Base-by-base conservation (phyloP, 2,329 filamentous ascomycete species). In the Botrytis tulipae region DNA sequence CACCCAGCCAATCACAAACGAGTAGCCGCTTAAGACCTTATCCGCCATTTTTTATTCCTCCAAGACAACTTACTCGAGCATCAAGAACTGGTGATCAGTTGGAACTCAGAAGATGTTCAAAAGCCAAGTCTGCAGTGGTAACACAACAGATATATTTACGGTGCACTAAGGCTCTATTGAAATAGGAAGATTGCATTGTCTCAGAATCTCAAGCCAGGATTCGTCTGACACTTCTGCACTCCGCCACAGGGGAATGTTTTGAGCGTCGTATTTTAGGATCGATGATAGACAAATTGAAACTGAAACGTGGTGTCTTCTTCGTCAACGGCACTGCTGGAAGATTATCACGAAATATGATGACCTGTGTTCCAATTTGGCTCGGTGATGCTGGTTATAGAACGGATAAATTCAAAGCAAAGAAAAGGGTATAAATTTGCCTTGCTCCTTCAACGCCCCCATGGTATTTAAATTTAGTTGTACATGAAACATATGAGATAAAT, bases 351-450 rank as follows among this genome's bases (percentile, higher is more conserved):
- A 16, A 29, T 32, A 20, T 29, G 14, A 40, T n/a, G 7, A 29
- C 9, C 12, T 29, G 5, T 5, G 32, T 32, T 59, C n/a, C 12
- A 42, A 1, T 35, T 70, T n/a, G 12, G 10, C 14, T 73, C n/a
- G 25, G 16, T 4, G 6, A 35, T 16, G n/a, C n/a, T 61, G 48
- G 6, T 20, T 40, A 61, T 70, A 7, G 32, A 40, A 32, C 46
- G 18, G 1, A 22, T 32, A 14, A 32, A 46, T 69, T 51, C 71
- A 73, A 69, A 69, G 54, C 71, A 69, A 73, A 73, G 40, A 51
- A 51, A 42, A 69, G 42, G 63, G 40, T 69, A 69, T 61, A 25
- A 61, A 61, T 69, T 72, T 72, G 62, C 62, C 71, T 72, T 72
- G 51, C 62, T 44, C 71, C 62, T n/a, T 44, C 37, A 72, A 72